Evolutionary conservation across 1,284 basidiomycete genomes (phyloP).

Genomic region (Neonothopanus nambi): DNA sequence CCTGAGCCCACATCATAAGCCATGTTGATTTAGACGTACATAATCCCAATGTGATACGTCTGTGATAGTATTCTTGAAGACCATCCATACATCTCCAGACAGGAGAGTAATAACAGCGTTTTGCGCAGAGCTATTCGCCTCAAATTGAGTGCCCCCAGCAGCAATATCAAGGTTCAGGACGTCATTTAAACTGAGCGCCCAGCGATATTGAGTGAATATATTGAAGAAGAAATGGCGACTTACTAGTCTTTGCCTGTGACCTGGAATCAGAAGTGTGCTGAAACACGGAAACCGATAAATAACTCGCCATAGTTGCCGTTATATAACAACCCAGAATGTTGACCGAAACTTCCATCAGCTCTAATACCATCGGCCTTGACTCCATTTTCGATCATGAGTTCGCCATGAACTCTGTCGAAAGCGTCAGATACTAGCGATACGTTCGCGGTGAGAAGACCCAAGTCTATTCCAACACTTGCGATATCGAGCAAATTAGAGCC

Average conservation of each 20-base stretch:
- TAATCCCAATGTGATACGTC: conserved; percentile 66
- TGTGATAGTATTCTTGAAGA: conserved; percentile 57
- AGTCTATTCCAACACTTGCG: conserved; percentile 55
- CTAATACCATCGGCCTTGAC: conserved; percentile 63
- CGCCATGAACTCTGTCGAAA: conserved; percentile 47
- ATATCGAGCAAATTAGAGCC: conserved; percentile 66
- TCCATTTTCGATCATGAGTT: conserved; percentile 51
- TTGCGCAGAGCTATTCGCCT: conserved; percentile 38
- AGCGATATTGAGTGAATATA: background rate
- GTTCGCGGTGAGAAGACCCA: conserved; percentile 47
- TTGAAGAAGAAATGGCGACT: background rate
- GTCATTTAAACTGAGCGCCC: conserved; percentile 43
- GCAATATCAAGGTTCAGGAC: conserved; percentile 51
- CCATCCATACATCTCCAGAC: conserved; percentile 64
- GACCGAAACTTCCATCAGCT: conserved; percentile 61
- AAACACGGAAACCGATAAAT: no score
- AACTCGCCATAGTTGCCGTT: conserved; percentile 55
- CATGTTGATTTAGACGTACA: conserved; percentile 35
- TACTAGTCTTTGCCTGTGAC: conserved; percentile 13
- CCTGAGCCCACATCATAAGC: background rate
- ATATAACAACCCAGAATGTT: conserved; percentile 61
- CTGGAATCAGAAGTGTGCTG: no score
- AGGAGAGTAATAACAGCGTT: conserved; percentile 51
- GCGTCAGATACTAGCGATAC: conserved; percentile 45
- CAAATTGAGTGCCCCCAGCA: conserved; percentile 54